These are phyloP conservation scores for Talaromyces funiculosus DNA, from an alignment of 2,329 filamentous ascomycete genomes.

Conservation along the genomic window DNA sequence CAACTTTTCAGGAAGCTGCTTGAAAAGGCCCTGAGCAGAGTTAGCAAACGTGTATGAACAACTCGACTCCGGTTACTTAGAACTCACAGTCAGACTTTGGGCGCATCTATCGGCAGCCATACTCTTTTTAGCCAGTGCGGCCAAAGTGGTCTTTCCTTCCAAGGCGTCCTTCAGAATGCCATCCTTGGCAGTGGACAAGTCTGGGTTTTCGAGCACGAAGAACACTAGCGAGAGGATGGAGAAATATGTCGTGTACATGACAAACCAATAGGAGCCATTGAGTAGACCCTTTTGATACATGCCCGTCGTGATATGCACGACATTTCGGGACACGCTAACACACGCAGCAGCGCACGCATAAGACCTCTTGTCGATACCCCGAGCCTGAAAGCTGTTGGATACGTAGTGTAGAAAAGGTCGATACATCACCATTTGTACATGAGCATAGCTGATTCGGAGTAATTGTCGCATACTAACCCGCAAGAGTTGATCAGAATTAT, in stretches of 20 bases:
- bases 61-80: background rate
- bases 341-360: constrained; percentile 62
- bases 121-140: constrained; percentile 72
- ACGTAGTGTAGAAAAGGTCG: constrained; percentile 62
- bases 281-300: constrained; percentile 59
- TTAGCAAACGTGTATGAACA: background rate
- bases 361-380: constrained; percentile 54
- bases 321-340: constrained; percentile 60
- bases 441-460: constrained; percentile 58
- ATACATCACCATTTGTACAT: constrained; percentile 61
- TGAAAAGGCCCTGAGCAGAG: constrained; percentile 63
- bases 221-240: constrained; percentile 60
- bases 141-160: constrained; percentile 76
- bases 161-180: constrained; percentile 73
- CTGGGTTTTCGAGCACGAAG: constrained; percentile 60
- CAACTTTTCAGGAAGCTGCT: constrained; percentile 69
- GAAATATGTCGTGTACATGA: constrained; percentile 65
- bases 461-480: constrained; percentile 50
- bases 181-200: constrained; percentile 59
- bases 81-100: constrained; percentile 64
- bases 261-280: constrained; percentile 62
- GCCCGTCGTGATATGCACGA: constrained; percentile 59
- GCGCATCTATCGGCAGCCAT: constrained; percentile 85
- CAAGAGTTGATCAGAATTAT: background rate
- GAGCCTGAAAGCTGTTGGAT: constrained; percentile 46